Evolutionary conservation across 257 asterid species (phyloP).

Genomic region (Galeopsis tetrahit): DNA sequence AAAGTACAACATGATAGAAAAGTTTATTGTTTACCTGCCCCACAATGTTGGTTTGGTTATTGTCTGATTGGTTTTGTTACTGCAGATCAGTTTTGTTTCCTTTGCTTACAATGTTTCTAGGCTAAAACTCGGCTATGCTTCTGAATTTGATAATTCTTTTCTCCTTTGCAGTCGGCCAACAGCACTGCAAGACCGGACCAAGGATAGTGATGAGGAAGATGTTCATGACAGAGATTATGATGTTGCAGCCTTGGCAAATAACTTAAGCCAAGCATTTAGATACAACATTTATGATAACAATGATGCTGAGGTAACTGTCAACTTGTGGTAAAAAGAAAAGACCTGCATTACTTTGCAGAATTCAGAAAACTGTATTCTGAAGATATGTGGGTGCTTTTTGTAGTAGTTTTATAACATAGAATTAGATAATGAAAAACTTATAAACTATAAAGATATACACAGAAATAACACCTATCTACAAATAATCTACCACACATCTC

Average conservation of each 20-base stretch:
- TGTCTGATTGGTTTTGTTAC: slow-evolving; percentile 7
- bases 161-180: slow-evolving; percentile 83
- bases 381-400: not conserved
- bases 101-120: not conserved
- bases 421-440: not conserved
- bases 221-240: slow-evolving; percentile 90
- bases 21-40: not conserved
- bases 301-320: slow-evolving; percentile 65
- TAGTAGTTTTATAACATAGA: not conserved
- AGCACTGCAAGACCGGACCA: slow-evolving; percentile 77
- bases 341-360: slow-evolving; percentile 2
- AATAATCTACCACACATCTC: not conserved
- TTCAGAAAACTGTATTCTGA: slow-evolving; percentile 4
- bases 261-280: slow-evolving; percentile 88
- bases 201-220: slow-evolving; percentile 96
- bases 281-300: slow-evolving; percentile 82
- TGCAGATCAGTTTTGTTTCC: slow-evolving; percentile 7
- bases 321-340: slow-evolving; percentile 9
- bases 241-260: slow-evolving; percentile 88
- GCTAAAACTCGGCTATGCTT: slow-evolving; percentile 26
- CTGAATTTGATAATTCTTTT: slow-evolving; percentile 20
- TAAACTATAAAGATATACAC: not conserved
- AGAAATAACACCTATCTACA: not conserved
- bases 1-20: not conserved
- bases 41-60: not conserved